Base-by-base conservation (phyloP, 768 basidiomycete species). In the Tylopilus sp. region DNA sequence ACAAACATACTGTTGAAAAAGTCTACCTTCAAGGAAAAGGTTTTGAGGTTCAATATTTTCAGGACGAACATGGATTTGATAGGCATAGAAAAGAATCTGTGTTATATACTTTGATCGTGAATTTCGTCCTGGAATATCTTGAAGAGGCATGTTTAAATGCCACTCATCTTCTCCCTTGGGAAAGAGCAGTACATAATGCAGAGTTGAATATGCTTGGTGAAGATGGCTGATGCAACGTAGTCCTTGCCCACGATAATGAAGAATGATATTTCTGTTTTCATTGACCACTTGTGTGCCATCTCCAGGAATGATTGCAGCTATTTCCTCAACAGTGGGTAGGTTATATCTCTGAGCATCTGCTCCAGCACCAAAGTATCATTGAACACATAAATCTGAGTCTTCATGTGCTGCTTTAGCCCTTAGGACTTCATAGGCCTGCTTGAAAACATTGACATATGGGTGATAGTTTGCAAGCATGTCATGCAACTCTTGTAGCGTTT, bases 1-100 rank as follows among this genome's bases (percentile, higher is more conserved):
- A 41, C 74, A 73, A 34, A 76, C 45, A 55, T 68, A 77, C 38
- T 78, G 71, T 50, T 79, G 76, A 29, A 81, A 71, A 0, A 83
- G 69, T 22, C 62, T 62, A 3, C 72, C 69, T 45, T 64, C 74
- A 25, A 51, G 60, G 50, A 77, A 71, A 9, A 78, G 45, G 50
- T 64, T 63, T 4, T 34, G 13, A 21, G 58, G 64, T 34, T 72
- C 45, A 28, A 57, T 17, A 0, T 49, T 4, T 0, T 0, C 0
- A 3, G 50, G 42, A 2, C 4, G 54, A 1, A 52, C 3, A 44
- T 76, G 72, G 1, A 79, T 53, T 0, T 63, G 56, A 52, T 73
- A 76, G 1, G 71, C 63, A 55, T 64, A 61, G 43, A 63, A 75
- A 0, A 62, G 60, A 0, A 59, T 43, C n/a, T 72, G 65, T 0